Evolutionary conservation across 768 basidiomycete species (phyloP).

Genomic region (Coprinopsis cinerea): DNA sequence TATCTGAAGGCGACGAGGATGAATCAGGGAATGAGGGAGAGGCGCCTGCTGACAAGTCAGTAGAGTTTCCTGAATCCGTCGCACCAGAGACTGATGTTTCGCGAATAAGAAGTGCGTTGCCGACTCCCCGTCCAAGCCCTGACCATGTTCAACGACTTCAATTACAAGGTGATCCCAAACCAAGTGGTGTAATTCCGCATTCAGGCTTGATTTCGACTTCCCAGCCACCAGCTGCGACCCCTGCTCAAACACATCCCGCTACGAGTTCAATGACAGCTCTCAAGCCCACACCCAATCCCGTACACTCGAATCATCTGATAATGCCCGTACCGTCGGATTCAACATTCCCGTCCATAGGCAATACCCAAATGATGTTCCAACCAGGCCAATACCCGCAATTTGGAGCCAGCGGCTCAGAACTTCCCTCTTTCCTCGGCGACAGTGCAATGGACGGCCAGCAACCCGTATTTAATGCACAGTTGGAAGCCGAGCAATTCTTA

Average conservation of each 20-base stretch:
- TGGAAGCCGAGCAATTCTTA: neutral
- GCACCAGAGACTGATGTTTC: neutral
- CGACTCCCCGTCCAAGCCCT: slow-evolving; percentile 1
- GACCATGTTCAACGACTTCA: neutral
- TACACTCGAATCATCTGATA: no score
- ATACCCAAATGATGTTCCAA: no score
- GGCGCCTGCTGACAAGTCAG: neutral
- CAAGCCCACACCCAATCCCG: no score
- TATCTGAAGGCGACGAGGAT: slow-evolving; percentile 28
- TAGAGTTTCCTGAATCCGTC: neutral
- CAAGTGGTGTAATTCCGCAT: neutral
- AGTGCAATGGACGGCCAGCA: no score
- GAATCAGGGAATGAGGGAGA: slow-evolving; percentile 33
- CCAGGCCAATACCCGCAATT: no score
- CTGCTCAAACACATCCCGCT: no score
- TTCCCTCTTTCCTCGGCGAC: no score
- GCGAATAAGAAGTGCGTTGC: slow-evolving; percentile 2
- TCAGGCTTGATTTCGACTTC: neutral
- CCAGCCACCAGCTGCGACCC: no score
- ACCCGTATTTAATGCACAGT: neutral
- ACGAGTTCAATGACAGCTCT: no score
- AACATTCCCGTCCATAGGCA: no score
- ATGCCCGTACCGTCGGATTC: no score
- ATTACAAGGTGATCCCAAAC: slow-evolving; percentile 10
- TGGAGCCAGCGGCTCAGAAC: no score